Percentiles rank a stretch among this genome's conserved stretches.
Conservation (phyloP, 208 protist species). For the Vickermania ingenoplastis region DNA sequence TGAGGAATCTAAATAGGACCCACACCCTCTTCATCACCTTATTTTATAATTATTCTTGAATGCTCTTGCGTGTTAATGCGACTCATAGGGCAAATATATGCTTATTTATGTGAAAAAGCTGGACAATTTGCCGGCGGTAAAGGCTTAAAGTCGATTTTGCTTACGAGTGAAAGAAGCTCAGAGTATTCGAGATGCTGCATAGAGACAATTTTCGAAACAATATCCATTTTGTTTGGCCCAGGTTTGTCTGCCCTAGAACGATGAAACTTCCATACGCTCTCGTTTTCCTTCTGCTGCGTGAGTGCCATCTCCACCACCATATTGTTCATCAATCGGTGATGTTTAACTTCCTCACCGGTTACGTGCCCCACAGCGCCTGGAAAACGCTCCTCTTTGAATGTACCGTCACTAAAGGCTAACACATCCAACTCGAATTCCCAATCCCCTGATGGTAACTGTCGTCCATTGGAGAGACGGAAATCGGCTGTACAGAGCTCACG, state of each 20-base stretch:
- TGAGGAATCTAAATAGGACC: too few species aligned
- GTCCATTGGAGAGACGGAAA: conserved; percentile 49
- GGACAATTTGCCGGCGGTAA: background rate
- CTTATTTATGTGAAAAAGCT: background rate
- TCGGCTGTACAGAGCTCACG: conserved; percentile 70
- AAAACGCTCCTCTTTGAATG: conserved; percentile 31
- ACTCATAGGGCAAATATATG: too few species aligned
- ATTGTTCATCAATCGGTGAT: conserved; percentile 40
- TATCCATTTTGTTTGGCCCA: conserved; percentile 51
- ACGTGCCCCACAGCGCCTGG: conserved; percentile 36
- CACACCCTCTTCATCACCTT: too few species aligned
- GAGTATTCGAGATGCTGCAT: conserved; percentile 66
- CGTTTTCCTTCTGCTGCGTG: background rate
- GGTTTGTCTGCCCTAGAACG: conserved; percentile 61
- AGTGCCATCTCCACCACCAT: conserved; percentile 49
- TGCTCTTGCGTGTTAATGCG: too few species aligned
- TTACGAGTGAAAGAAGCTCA: conserved; percentile 30
- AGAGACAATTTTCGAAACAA: conserved; percentile 62
- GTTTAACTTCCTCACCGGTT: conserved; percentile 27
- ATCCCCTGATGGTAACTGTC: conserved; percentile 3
- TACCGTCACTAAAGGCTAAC: conserved; percentile 13
- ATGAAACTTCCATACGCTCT: conserved; percentile 53
- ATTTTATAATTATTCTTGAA: too few species aligned
- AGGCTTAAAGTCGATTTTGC: conserved; percentile 14
- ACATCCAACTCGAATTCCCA: conserved; percentile 64